Evolutionary conservation across 1,284 basidiomycete species (phyloP).

Genomic region (Moesziomyces antarcticus): DNA sequence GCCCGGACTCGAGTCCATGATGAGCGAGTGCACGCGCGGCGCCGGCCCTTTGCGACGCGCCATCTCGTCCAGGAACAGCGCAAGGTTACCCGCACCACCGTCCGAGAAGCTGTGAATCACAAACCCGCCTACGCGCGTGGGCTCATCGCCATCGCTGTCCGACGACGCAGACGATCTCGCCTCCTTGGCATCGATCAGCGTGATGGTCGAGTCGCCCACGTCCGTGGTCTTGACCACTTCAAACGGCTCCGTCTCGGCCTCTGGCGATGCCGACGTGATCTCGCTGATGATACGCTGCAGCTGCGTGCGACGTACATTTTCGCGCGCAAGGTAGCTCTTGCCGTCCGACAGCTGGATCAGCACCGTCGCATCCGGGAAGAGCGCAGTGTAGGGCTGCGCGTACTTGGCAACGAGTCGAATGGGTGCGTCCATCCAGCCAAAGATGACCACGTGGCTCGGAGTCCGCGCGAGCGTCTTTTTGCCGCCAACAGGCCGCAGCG

Average conservation of each 20-base stretch:
- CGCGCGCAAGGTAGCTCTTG: constrained; percentile 40
- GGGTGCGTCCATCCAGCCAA: constrained; percentile 65
- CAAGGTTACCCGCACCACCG: constrained; percentile 53
- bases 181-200: constrained; percentile 36
- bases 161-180: constrained; percentile 13
- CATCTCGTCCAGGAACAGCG: constrained; percentile 41
- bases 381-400: constrained; percentile 51
- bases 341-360: constrained; percentile 58
- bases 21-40: constrained; percentile 29
- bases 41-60: constrained; percentile 9
- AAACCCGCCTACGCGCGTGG: constrained; percentile 11
- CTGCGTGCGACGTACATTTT: constrained; percentile 19
- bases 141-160: constrained; percentile 4
- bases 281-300: constrained; percentile 27
- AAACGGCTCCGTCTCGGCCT: neutral
- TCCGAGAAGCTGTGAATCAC: constrained; percentile 56
- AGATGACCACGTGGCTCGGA: constrained; percentile 47
- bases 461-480: constrained; percentile 1
- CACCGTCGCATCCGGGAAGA: constrained; percentile 58
- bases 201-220: constrained; percentile 44
- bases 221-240: constrained; percentile 13
- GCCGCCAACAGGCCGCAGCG: constrained; percentile 23
- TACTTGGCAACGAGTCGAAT: constrained; percentile 61
- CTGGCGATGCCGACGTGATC: constrained; percentile 6
- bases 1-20: constrained; percentile 58